Conservation (phyloP, 257 asterid genomes). For the Hygrophila difformis region DNA sequence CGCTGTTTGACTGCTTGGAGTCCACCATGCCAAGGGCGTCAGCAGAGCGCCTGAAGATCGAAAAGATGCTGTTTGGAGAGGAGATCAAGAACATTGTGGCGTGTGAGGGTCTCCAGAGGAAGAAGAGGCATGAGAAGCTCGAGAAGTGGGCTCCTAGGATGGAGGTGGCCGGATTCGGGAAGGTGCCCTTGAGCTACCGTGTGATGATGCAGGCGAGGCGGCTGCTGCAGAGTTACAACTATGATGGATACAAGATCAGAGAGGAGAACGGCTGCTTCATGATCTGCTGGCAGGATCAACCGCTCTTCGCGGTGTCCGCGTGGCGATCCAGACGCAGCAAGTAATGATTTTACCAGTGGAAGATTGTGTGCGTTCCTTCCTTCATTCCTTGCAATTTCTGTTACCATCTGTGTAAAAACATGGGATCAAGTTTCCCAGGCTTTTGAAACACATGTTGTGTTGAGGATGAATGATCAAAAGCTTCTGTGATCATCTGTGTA, state of each 20-base stretch:
- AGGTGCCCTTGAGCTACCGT: constrained; percentile 43
- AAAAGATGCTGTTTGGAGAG: constrained; percentile 52
- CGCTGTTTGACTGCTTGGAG: constrained; percentile 72
- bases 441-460: no score
- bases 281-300: constrained; percentile 67
- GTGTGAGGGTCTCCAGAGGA: constrained; percentile 61
- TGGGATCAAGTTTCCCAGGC: no score
- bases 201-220: constrained; percentile 56
- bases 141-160: constrained; percentile 58
- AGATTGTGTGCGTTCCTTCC: no score
- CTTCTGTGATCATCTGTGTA: no score
- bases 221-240: constrained; percentile 42
- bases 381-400: no score
- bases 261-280: constrained; percentile 54
- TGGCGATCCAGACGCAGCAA: constrained; percentile 48
- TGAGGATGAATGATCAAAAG: no score
- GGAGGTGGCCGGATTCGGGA: constrained; percentile 54
- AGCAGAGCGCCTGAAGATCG: constrained; percentile 46
- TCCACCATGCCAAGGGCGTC: constrained; percentile 39
- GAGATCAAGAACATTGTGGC: constrained; percentile 62
- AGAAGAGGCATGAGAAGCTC: constrained; percentile 57
- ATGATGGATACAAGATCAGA: constrained; percentile 42
- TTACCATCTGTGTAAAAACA: no score
- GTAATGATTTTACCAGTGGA: neutral
- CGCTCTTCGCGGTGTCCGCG: constrained; percentile 59